phyloP scores from a whole-genome alignment of 352 stramenopile genomes.

The Globisporangium rhizosaccharum region DNA sequence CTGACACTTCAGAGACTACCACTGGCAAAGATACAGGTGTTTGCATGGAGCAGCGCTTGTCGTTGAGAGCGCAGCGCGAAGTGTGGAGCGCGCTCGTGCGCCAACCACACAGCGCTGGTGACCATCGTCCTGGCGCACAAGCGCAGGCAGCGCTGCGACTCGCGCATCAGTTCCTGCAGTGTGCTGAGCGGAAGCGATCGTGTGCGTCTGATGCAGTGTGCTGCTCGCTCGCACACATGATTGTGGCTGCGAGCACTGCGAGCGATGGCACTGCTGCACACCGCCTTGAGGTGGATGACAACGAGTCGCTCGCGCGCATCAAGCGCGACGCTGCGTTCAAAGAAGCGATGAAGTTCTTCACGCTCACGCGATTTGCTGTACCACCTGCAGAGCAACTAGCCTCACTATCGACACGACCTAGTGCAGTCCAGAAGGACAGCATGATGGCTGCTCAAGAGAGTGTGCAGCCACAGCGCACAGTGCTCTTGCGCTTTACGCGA shows the following conservation, averaged over 20 bases:
- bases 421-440: neutral
- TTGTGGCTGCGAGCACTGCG: neutral
- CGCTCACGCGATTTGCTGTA: neutral
- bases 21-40: slow-evolving; percentile 23
- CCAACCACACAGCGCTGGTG: neutral
- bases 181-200: slow-evolving; percentile 4
- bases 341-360: slow-evolving; percentile 12
- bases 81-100: slow-evolving; percentile 51
- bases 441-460: neutral
- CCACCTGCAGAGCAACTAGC: neutral
- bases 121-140: neutral
- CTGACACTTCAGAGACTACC: too few relatives aligned
- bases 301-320: slow-evolving; percentile 11
- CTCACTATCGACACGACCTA: neutral
- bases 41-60: slow-evolving; percentile 30
- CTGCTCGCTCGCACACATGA: slow-evolving; percentile 8
- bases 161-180: slow-evolving; percentile 12
- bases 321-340: slow-evolving; percentile 14
- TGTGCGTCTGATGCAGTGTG: slow-evolving; percentile 3
- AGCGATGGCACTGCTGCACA: neutral
- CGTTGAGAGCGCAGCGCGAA: slow-evolving; percentile 38
- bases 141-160: slow-evolving; percentile 4
- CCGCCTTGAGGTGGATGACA: neutral
- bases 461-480: neutral
- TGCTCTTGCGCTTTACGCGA: slow-evolving; percentile 13